These are phyloP conservation scores for Eucalyptus marginata DNA, from an alignment of 345 rosid genomes.

Conservation along the genomic window DNA sequence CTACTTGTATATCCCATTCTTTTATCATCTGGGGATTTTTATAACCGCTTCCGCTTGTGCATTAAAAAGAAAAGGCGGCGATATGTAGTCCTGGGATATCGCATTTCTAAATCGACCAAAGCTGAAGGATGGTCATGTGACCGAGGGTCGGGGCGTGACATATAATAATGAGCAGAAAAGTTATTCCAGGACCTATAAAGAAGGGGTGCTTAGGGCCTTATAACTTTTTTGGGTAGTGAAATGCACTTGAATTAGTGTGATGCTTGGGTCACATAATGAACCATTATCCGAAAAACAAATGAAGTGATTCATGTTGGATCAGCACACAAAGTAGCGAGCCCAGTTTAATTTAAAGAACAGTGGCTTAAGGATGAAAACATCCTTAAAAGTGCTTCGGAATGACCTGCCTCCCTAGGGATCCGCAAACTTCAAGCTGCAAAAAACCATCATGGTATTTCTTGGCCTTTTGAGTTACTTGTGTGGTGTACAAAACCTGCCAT, in stretches of 20 bases:
- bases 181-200: background rate
- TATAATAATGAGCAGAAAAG: no score
- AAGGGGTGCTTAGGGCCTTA: background rate
- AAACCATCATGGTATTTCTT: slow-evolving; percentile 58
- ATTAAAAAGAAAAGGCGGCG: no score
- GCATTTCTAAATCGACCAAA: no score
- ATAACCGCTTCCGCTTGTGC: no score
- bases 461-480: slow-evolving; percentile 40
- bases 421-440: slow-evolving; percentile 12
- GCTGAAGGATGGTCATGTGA: no score
- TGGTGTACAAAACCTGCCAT: slow-evolving; percentile 51
- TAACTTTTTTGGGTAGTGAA: background rate
- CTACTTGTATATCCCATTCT: no score
- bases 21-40: no score
- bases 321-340: background rate
- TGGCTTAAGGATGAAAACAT: background rate
- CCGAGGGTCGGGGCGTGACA: no score
- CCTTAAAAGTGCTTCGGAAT: background rate
- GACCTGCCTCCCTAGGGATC: slow-evolving; percentile 32
- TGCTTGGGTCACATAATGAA: background rate
- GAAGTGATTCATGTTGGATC: background rate
- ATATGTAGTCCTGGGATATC: no score
- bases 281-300: background rate
- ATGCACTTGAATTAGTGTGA: background rate
- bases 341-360: background rate